phyloP scores from a whole-genome alignment of 2,329 filamentous ascomycete species.

The Volutella citrinella region DNA sequence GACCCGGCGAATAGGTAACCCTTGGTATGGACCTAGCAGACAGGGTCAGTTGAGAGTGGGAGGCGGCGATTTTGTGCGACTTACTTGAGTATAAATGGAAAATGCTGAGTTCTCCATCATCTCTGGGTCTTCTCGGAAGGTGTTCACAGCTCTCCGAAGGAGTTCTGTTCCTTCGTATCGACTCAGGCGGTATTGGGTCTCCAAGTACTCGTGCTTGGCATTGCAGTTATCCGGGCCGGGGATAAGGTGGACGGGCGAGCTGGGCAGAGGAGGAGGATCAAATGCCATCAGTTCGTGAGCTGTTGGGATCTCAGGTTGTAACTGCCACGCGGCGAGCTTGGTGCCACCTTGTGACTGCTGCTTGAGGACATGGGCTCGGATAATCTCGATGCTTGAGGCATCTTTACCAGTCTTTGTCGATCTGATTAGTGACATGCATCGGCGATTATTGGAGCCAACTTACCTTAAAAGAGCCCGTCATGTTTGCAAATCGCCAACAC shows the following conservation, averaged over 20 bases:
- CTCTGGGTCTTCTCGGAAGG: constrained; percentile 48
- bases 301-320: constrained; percentile 20
- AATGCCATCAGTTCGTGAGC: constrained; percentile 20
- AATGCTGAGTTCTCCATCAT: constrained; percentile 57
- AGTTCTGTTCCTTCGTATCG: constrained; percentile 71
- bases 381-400: too few species aligned
- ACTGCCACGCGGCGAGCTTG: too few species aligned
- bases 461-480: too few species aligned
- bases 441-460: too few species aligned
- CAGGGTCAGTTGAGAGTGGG: constrained; percentile 3
- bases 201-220: constrained; percentile 55
- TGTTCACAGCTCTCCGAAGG: constrained; percentile 63
- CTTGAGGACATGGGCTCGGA: too few species aligned
- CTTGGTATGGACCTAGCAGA: constrained; percentile 58
- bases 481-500: too few species aligned
- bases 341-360: too few species aligned
- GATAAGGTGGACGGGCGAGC: too few species aligned
- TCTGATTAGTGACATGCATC: too few species aligned
- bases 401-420: too few species aligned
- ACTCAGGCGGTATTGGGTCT: constrained; percentile 70
- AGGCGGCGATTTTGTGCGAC: constrained; percentile 6
- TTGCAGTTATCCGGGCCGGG: background rate
- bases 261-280: constrained; percentile 14
- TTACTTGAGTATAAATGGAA: constrained; percentile 69
- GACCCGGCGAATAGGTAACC: constrained; percentile 61